Conservation (phyloP, 768 basidiomycete species). For the Hypholoma sublateritium region DNA sequence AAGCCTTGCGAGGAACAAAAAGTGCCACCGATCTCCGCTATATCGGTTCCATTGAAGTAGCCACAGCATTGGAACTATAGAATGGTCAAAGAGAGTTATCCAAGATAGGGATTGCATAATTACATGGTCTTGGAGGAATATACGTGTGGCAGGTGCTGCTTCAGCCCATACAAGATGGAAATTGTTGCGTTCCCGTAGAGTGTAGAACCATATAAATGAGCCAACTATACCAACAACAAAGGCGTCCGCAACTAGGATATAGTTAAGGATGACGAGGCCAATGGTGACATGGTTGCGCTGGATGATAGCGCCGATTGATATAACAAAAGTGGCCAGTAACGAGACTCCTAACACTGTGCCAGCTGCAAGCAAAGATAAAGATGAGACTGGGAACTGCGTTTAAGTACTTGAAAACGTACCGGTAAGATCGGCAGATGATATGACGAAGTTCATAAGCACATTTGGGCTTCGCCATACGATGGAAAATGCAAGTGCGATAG, state of each 20-base stretch:
- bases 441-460: constrained; percentile 72
- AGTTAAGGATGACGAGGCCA: constrained; percentile 78
- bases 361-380: constrained; percentile 39
- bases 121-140: constrained; percentile 74
- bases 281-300: constrained; percentile 68
- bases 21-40: constrained; percentile 55
- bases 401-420: constrained; percentile 40
- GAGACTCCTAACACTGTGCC: constrained; percentile 69
- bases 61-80: constrained; percentile 83
- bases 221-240: constrained; percentile 64
- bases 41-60: constrained; percentile 69
- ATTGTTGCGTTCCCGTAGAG: constrained; percentile 67
- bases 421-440: constrained; percentile 56
- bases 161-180: constrained; percentile 60
- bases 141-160: constrained; percentile 44
- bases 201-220: constrained; percentile 79
- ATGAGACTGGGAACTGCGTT: not conserved
- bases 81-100: not conserved
- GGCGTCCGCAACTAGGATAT: constrained; percentile 64
- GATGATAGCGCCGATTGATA: constrained; percentile 72
- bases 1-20: constrained; percentile 54
- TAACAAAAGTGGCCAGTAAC: constrained; percentile 62
- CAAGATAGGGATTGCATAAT: constrained; percentile 16
- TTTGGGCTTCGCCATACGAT: constrained; percentile 69
- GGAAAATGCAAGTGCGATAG: constrained; percentile 63